Evolutionary conservation across 108 stramenopile genomes (phyloP).

Genomic region (Cyclotella cryptica): DNA sequence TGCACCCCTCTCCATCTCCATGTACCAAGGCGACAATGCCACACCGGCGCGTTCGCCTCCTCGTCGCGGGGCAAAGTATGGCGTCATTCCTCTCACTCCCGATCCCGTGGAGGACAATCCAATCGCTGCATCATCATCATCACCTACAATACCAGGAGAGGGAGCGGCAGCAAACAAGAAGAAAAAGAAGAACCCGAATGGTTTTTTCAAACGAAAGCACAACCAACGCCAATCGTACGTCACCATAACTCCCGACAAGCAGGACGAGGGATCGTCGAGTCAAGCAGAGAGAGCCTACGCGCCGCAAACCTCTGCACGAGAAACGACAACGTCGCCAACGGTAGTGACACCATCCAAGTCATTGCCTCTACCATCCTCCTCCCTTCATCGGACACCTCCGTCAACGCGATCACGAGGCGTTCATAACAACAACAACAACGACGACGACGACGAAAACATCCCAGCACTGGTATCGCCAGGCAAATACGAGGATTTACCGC

Average conservation of each 20-base stretch:
- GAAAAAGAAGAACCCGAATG: neutral
- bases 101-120: neutral
- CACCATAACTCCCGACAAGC: slow-evolving; percentile 11
- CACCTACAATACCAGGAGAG: neutral
- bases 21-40: slow-evolving; percentile 17
- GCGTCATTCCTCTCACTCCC: neutral
- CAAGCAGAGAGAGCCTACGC: neutral
- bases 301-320: neutral
- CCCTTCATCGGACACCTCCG: no score
- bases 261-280: neutral
- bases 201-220: neutral
- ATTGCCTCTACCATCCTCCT: no score
- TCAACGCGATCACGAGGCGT: neutral
- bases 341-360: no score
- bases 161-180: neutral
- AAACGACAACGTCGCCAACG: no score
- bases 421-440: neutral
- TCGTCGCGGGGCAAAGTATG: neutral
- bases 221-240: neutral
- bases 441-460: neutral
- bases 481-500: neutral
- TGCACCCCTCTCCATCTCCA: slow-evolving; percentile 4
- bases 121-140: no score
- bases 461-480: neutral
- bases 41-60: neutral